Percentiles rank a stretch among this genome's conserved stretches.
Evolutionary conservation across 1,284 basidiomycete species (phyloP).

Genomic region (Irpex sp.): DNA sequence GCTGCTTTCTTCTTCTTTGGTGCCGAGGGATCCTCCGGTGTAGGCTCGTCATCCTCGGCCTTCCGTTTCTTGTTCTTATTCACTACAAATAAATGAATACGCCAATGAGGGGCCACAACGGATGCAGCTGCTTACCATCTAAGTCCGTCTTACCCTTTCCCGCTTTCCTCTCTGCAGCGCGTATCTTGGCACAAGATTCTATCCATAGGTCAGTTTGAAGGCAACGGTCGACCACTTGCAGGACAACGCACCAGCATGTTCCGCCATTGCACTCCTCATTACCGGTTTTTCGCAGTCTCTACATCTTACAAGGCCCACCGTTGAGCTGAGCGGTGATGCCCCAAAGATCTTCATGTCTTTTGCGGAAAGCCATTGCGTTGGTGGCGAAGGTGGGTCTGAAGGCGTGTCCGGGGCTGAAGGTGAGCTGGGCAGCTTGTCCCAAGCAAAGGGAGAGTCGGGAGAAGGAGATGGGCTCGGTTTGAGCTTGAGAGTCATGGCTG

Average conservation of each 20-base stretch:
- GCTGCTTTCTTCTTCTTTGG: conserved; percentile 76
- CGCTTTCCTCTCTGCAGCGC: conserved; percentile 51
- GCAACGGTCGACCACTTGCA: not conserved
- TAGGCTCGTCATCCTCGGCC: conserved; percentile 56
- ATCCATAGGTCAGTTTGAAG: conserved; percentile 4
- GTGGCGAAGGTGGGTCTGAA: conserved; percentile 45
- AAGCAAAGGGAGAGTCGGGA: conserved; percentile 49
- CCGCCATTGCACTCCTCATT: conserved; percentile 67
- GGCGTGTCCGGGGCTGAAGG: conserved; percentile 34
- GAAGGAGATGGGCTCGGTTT: conserved; percentile 38
- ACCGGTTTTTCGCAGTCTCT: conserved; percentile 76
- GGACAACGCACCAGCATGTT: conserved; percentile 65
- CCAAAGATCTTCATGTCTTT: conserved; percentile 88
- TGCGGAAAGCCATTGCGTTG: conserved; percentile 79
- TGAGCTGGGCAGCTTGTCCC: conserved; percentile 43
- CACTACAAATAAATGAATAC: conserved; percentile 2
- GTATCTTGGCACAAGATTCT: conserved; percentile 65
- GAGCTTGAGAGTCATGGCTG: conserved; percentile 51
- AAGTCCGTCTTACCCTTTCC: conserved; percentile 45
- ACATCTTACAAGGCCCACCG: conserved; percentile 75
- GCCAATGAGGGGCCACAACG: not conserved
- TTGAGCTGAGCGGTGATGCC: conserved; percentile 59
- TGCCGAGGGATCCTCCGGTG: conserved; percentile 48
- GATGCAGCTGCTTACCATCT: conserved; percentile 13
- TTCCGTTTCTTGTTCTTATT: conserved; percentile 70